These are phyloP conservation scores for Plasmodium adleri DNA, from an alignment of 169 alveolate genomes.

Conservation along the genomic window DNA sequence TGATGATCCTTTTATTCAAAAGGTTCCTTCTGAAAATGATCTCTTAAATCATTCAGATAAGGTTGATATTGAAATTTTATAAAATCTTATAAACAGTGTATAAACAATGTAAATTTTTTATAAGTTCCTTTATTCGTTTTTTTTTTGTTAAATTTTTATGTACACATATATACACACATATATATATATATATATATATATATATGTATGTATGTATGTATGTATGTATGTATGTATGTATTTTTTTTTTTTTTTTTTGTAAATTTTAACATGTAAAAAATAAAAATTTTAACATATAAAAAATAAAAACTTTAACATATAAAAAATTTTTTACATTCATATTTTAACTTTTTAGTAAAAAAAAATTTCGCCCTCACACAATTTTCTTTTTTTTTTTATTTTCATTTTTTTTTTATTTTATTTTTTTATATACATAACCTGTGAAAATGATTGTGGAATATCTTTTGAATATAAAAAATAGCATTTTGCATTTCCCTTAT, in stretches of 20 bases:
- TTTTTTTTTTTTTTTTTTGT: too few species aligned
- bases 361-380: too few species aligned
- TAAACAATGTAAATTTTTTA: too few species aligned
- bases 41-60: constrained; percentile 22
- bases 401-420: too few species aligned
- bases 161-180: not conserved
- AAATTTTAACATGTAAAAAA: too few species aligned
- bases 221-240: not conserved
- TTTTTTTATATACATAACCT: not conserved
- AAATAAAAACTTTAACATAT: too few species aligned
- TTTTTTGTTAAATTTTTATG: not conserved
- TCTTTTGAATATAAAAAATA: constrained; percentile 17
- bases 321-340: too few species aligned
- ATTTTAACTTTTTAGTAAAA: too few species aligned
- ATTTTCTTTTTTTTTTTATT: too few species aligned
- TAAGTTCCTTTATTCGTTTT: not conserved
- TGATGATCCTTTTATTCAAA: constrained; percentile 80
- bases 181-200: not conserved
- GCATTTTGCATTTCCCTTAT: constrained; percentile 19
- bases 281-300: too few species aligned
- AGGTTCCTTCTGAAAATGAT: constrained; percentile 67
- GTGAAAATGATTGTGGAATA: constrained; percentile 10
- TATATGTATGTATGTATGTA: not conserved
- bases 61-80: constrained; percentile 39
- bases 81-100: not conserved